These are phyloP conservation scores for Volvox carteri DNA, from an alignment of 163 green algal species.

Conservation along the genomic window DNA sequence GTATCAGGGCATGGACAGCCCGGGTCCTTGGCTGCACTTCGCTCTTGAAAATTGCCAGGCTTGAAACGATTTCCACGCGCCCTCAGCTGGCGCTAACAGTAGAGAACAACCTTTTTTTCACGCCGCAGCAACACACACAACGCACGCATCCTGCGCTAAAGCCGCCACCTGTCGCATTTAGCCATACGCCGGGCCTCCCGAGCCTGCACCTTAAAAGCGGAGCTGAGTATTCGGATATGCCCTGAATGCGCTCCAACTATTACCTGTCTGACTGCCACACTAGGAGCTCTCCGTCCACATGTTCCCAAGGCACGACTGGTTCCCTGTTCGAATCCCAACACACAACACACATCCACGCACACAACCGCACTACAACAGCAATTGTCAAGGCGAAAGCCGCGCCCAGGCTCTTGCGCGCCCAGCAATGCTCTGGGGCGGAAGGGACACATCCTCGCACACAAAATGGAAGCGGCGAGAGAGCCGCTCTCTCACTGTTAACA, in stretches of 20 bases:
- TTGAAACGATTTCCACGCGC: slow-evolving; percentile 4
- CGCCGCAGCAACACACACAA: neutral
- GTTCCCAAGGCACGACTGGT: too few relatives aligned
- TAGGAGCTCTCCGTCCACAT: too few relatives aligned
- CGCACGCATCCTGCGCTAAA: slow-evolving; percentile 13
- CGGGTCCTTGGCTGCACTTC: too few relatives aligned
- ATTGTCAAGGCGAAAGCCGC: slow-evolving; percentile 30
- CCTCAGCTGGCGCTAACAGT: neutral
- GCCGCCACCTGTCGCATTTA: neutral
- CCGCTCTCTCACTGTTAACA: too few relatives aligned
- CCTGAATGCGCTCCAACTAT: too few relatives aligned
- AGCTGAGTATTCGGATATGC: too few relatives aligned
- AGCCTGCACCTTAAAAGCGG: too few relatives aligned
- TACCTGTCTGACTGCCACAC: too few relatives aligned
- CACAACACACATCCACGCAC: neutral
- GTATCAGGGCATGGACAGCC: too few relatives aligned
- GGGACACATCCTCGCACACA: slow-evolving; percentile 20
- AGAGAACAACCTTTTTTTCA: neutral
- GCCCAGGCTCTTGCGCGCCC: neutral
- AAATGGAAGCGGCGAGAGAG: slow-evolving; percentile 36
- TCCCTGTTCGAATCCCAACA: neutral
- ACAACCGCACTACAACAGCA: slow-evolving; percentile 2
- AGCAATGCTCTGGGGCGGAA: slow-evolving; percentile 41
- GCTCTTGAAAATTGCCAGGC: neutral
- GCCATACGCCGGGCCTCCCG: neutral